Evolutionary conservation across 2,329 filamentous ascomycete species (phyloP).

Genomic region (Westerdykella aurantiaca): DNA sequence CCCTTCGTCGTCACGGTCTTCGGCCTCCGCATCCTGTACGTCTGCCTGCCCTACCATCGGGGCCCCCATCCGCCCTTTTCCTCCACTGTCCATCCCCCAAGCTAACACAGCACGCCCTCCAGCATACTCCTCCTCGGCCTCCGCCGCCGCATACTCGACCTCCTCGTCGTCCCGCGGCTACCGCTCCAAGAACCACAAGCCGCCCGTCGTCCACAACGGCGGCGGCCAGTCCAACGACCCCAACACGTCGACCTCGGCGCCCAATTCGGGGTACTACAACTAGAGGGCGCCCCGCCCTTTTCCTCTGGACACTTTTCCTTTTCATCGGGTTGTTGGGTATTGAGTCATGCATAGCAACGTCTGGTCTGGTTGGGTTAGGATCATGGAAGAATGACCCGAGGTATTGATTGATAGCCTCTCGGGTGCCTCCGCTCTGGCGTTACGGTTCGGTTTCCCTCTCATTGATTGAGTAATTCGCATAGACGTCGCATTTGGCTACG

Average conservation of each 20-base stretch:
- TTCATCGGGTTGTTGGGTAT: no score
- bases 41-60: slow-evolving; percentile 6
- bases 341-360: no score
- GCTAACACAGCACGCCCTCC: slow-evolving; percentile 7
- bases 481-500: no score
- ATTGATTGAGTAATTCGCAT: no score
- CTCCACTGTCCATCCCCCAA: slow-evolving; percentile 1
- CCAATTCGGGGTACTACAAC: slow-evolving; percentile 27
- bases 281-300: slow-evolving; percentile 4
- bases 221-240: slow-evolving; percentile 26
- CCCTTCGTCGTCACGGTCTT: slow-evolving; percentile 17
- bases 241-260: slow-evolving; percentile 24
- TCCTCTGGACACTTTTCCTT: no score
- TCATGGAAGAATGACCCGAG: no score
- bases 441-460: no score
- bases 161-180: slow-evolving; percentile 18
- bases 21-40: slow-evolving; percentile 15
- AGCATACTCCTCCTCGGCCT: not conserved
- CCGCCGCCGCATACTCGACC: slow-evolving; percentile 10
- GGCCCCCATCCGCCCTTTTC: not conserved
- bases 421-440: no score
- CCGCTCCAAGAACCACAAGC: slow-evolving; percentile 23
- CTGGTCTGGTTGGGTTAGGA: no score
- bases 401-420: no score
- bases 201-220: slow-evolving; percentile 24